Evolutionary conservation across 106 monocot genomes (phyloP), one percentile per base, ranked within the genome.

Genomic region (Dendrobium nobile): DNA sequence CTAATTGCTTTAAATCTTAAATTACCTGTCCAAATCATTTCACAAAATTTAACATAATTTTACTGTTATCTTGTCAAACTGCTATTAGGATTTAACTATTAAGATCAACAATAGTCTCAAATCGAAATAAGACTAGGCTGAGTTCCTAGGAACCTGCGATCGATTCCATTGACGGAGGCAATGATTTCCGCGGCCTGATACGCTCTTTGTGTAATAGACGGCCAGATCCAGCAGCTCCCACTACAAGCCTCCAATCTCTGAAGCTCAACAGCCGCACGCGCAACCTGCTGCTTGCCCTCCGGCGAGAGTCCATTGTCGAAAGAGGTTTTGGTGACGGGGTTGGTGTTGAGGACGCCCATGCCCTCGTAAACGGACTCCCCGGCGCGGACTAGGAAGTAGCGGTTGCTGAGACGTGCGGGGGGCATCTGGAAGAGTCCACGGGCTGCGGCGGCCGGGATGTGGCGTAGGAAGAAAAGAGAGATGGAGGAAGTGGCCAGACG

Each of bases 171-270:
- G 79, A 88, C 75, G 44, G 88, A 81, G 41, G 96, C 96, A 44
- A 96, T 93, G 81, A 96, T 93, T 90, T 96, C 96, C 27, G 96
- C 96, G 10, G 86, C 87, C 88, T 96, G 93, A 68, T 96, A 96
- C 15, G 96, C 70, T 15, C 96, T 67, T 87, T 96, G 96, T 7
- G 96, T 96, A 64, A 96, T 96, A 22, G 93, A 96, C 0, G 96
- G 91, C 96, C 93, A 96, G 51, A 96, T 93, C 96, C 93, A 96
- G 87, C 96, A 96, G 78, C 87, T 87, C n/a, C 88, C 90, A 5
- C 88, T 93, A 78, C 96, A 96, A 4, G 93, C 96, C 22, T 88
- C 96, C 79, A 86, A 73, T 64, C 86, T 41, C 86, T 82, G 72
- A 67, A 96, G 87, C 87, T 86, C 88, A 72, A 84, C 58, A n/a